phyloP scores from a whole-genome alignment of 2,329 filamentous ascomycete species.

The Biscogniauxia sp. region DNA sequence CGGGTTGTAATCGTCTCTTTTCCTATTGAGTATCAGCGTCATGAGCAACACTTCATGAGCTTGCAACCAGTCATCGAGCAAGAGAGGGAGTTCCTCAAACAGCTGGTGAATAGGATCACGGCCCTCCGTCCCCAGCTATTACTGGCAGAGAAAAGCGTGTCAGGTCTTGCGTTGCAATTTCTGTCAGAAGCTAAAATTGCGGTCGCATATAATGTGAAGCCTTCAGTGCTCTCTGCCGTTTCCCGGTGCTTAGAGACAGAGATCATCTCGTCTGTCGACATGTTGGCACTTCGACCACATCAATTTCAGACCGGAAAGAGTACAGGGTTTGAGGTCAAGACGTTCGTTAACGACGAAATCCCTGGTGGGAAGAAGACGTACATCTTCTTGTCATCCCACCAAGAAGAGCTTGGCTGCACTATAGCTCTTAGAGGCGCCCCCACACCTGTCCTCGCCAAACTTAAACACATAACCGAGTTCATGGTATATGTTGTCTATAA shows the following conservation, averaged over 20 bases:
- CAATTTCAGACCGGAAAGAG: conserved; percentile 75
- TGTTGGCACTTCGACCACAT: conserved; percentile 69
- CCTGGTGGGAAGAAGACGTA: conserved; percentile 85
- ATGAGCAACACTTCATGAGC: conserved; percentile 96
- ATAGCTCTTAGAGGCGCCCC: conserved; percentile 85
- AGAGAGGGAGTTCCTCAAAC: conserved; percentile 88
- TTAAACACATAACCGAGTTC: conserved; percentile 95
- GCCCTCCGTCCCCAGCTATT: conserved; percentile 81
- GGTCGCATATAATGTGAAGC: conserved; percentile 94
- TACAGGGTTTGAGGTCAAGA: conserved; percentile 90
- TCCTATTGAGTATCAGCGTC: conserved; percentile 90
- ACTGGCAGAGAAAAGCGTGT: conserved; percentile 90
- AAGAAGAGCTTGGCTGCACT: conserved; percentile 87
- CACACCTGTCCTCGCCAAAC: conserved; percentile 65
- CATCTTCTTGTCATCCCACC: conserved; percentile 89
- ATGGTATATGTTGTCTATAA: conserved; percentile 99
- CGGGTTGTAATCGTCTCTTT: conserved; percentile 92
- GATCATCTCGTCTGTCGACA: conserved; percentile 93
- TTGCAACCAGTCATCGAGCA: conserved; percentile 94
- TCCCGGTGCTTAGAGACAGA: conserved; percentile 88
- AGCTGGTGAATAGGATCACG: conserved; percentile 87
- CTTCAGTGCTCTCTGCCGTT: conserved; percentile 91
- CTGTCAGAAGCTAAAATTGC: conserved; percentile 86
- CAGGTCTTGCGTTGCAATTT: conserved; percentile 84
- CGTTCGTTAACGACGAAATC: conserved; percentile 77